Percentiles rank a stretch among this genome's conserved stretches.
These are phyloP conservation scores for Boletus sp. DNA, from an alignment of 768 basidiomycete species.

Conservation along the genomic window DNA sequence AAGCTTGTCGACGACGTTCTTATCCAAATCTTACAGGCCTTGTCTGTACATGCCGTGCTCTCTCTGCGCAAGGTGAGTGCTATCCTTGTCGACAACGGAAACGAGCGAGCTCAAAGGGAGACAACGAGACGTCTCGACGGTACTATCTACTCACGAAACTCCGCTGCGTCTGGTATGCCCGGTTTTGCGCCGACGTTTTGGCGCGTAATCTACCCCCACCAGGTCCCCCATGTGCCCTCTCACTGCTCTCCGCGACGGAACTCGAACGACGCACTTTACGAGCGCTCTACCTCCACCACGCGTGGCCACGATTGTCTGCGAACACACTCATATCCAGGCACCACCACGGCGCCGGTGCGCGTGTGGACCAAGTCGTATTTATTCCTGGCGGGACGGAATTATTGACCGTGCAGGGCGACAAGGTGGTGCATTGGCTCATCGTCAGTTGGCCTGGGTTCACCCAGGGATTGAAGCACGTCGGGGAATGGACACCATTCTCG, in stretches of 20 bases:
- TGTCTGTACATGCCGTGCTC: slow-evolving; percentile 18
- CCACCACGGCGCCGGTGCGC: background rate
- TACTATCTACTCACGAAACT: slow-evolving; percentile 26
- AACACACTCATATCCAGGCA: slow-evolving; percentile 8
- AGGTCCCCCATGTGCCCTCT: slow-evolving; percentile 9
- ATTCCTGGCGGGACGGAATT: slow-evolving; percentile 25
- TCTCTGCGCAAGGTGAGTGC: slow-evolving; percentile 23
- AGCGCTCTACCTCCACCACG: slow-evolving; percentile 23
- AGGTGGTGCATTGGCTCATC: slow-evolving; percentile 23
- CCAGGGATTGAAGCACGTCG: slow-evolving; percentile 16
- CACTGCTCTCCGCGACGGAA: slow-evolving; percentile 17
- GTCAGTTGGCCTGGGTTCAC: slow-evolving; percentile 11
- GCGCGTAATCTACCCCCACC: slow-evolving; percentile 20
- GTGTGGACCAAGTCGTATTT: slow-evolving; percentile 28
- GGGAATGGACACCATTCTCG: slow-evolving; percentile 17
- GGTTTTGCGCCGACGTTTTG: slow-evolving; percentile 24
- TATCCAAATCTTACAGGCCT: slow-evolving; percentile 15
- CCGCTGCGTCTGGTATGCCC: slow-evolving; percentile 22
- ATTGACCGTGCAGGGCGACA: slow-evolving; percentile 27
- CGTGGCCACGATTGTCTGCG: slow-evolving; percentile 21
- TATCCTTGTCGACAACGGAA: background rate
- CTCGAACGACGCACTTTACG: slow-evolving; percentile 29
- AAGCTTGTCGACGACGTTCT: slow-evolving; percentile 28
- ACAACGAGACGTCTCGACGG: slow-evolving; percentile 25
- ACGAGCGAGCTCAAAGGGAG: background rate